Conservation (phyloP, 257 asterid genomes). For the Penstemon barbatus region DNA sequence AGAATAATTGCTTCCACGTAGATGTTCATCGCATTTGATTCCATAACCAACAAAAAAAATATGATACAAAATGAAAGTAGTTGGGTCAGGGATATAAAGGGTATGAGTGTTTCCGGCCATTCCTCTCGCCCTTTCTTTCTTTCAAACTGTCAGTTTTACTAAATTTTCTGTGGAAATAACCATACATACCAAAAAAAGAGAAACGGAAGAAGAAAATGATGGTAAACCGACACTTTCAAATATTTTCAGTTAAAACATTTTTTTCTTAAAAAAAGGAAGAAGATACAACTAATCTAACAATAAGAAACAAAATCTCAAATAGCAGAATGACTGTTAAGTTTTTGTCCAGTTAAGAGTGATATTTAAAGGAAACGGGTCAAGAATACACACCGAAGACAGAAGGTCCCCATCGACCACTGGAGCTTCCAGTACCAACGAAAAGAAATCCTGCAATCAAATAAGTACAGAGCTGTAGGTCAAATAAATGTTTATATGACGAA, state of each 20-base stretch:
- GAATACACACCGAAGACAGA: slow-evolving; percentile 67
- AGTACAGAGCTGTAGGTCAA: slow-evolving; percentile 16
- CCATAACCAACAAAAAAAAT: background rate
- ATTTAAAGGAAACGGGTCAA: slow-evolving; percentile 2
- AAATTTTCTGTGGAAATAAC: slow-evolving; percentile 1
- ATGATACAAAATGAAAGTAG: too few relatives aligned
- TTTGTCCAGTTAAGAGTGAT: background rate
- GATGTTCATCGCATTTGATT: background rate
- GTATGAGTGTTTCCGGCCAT: background rate
- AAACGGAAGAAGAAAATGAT: too few relatives aligned
- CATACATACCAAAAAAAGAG: background rate
- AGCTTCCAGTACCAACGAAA: slow-evolving; percentile 80
- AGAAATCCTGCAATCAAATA: slow-evolving; percentile 73
- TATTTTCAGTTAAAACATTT: too few relatives aligned
- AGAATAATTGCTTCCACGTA: background rate
- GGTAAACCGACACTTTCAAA: too few relatives aligned
- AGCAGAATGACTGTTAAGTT: background rate
- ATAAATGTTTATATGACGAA: slow-evolving; percentile 18
- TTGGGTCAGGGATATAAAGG: too few relatives aligned
- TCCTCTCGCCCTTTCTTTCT: background rate
- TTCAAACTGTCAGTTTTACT: background rate
- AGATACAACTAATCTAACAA: background rate
- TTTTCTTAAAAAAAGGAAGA: too few relatives aligned
- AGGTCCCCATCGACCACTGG: slow-evolving; percentile 90
- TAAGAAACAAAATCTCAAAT: slow-evolving; percentile 5